These are phyloP conservation scores for Ophiorrhiza pumila DNA, from an alignment of 257 asterid genomes.

Conservation along the genomic window DNA sequence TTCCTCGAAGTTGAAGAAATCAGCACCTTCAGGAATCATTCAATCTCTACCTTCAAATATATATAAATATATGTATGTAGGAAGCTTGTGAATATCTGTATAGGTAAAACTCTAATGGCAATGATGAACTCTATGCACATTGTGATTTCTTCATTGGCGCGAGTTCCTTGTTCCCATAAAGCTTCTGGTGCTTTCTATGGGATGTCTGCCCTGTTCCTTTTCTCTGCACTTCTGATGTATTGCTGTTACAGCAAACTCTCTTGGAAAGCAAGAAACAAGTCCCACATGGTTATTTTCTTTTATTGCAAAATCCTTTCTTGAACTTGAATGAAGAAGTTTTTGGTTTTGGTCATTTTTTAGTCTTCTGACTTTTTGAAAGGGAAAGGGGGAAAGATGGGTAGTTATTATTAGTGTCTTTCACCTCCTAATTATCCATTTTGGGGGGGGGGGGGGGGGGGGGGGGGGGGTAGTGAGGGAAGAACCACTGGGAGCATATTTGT, in stretches of 20 bases:
- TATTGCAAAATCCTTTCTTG: neutral
- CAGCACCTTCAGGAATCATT: slow-evolving; percentile 10
- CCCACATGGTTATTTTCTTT: too few relatives aligned
- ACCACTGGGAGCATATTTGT: too few relatives aligned
- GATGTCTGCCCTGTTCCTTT: too few relatives aligned
- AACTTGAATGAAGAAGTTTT: neutral
- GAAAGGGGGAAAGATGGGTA: neutral
- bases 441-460: too few relatives aligned
- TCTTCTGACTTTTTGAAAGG: neutral
- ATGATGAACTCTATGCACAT: slow-evolving; percentile 6
- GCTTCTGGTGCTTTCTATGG: neutral
- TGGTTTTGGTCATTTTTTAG: neutral
- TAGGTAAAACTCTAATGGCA: slow-evolving; percentile 8
- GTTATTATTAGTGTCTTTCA: too few relatives aligned
- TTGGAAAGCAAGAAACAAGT: neutral
- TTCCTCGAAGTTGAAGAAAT: slow-evolving; percentile 20
- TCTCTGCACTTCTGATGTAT: neutral
- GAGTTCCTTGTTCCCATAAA: neutral
- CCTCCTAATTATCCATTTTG: too few relatives aligned
- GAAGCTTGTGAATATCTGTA: slow-evolving; percentile 41
- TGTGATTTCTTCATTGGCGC: too few relatives aligned
- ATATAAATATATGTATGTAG: slow-evolving; percentile 1
- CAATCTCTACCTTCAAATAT: slow-evolving; percentile 2
- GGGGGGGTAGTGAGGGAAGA: too few relatives aligned
- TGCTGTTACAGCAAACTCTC: neutral